phyloP scores from a whole-genome alignment of 176 grass and related monocot species.

The Avena insularis region DNA sequence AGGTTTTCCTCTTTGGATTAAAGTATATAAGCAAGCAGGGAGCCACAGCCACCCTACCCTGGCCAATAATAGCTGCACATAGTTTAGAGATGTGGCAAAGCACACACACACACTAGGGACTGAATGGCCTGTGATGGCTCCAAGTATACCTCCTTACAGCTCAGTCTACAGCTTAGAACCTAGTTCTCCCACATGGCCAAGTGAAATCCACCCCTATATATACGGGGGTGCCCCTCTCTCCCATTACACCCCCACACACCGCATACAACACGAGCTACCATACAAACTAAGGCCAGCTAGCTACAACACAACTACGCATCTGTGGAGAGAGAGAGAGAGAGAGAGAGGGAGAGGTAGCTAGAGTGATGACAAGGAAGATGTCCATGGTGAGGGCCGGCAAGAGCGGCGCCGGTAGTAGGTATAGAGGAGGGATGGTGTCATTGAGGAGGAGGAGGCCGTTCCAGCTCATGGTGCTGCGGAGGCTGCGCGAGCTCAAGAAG shows the following conservation, averaged over 20 bases:
- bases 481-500: constrained; percentile 63
- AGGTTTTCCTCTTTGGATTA: constrained; percentile 53
- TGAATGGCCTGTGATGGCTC: constrained; percentile 36
- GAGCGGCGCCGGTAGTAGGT: not conserved
- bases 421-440: constrained; percentile 43
- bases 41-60: constrained; percentile 32
- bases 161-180: constrained; percentile 58
- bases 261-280: constrained; percentile 23
- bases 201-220: constrained; percentile 54
- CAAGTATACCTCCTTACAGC: constrained; percentile 57
- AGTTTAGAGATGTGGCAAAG: constrained; percentile 46
- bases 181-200: constrained; percentile 55
- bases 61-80: constrained; percentile 41
- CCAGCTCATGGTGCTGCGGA: constrained; percentile 56
- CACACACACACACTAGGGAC: constrained; percentile 10
- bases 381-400: constrained; percentile 40
- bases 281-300: constrained; percentile 25
- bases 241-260: constrained; percentile 28
- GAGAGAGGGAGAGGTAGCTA: not conserved
- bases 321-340: not conserved
- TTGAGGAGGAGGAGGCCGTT: constrained; percentile 52
- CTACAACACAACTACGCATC: not conserved
- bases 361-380: constrained; percentile 39
- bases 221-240: not conserved
- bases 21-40: constrained; percentile 40